phyloP scores from a whole-genome alignment of 2,329 filamentous ascomycete species.

The Nemania sp. region DNA sequence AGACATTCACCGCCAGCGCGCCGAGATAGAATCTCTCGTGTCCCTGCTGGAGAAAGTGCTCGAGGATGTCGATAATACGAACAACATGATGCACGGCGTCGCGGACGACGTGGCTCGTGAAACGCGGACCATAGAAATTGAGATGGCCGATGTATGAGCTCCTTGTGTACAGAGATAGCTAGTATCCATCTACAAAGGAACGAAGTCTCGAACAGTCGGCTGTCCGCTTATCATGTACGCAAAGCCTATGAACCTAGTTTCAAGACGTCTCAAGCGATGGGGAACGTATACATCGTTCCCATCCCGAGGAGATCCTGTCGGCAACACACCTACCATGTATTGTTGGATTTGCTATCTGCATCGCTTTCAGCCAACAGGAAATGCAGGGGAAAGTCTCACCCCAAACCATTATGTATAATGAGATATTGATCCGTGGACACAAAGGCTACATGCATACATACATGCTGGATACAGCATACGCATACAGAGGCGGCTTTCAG shows the following conservation, averaged over 20 bases:
- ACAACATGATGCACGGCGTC: conserved; percentile 60
- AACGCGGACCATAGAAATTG: conserved; percentile 59
- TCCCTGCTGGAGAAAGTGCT: conserved; percentile 63
- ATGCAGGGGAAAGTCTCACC: neutral
- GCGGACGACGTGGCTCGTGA: conserved; percentile 63
- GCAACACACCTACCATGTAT: neutral
- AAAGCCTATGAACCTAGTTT: neutral
- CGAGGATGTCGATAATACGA: conserved; percentile 67
- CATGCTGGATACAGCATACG: neutral
- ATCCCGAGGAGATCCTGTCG: neutral
- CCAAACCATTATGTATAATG: too few relatives aligned
- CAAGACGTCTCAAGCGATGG: neutral
- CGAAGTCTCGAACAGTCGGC: neutral
- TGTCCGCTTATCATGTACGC: neutral
- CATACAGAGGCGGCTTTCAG: neutral
- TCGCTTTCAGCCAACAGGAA: neutral
- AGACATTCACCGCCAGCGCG: conserved; percentile 64
- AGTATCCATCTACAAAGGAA: neutral
- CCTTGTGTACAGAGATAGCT: neutral
- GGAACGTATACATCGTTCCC: too few relatives aligned
- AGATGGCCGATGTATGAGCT: conserved; percentile 50
- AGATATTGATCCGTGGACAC: neutral
- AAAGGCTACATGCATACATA: neutral
- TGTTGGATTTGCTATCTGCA: neutral
- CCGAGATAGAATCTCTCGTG: conserved; percentile 66